Conservation (phyloP, 148 eudicot genomes). For the Chenopodium berlandieri region DNA sequence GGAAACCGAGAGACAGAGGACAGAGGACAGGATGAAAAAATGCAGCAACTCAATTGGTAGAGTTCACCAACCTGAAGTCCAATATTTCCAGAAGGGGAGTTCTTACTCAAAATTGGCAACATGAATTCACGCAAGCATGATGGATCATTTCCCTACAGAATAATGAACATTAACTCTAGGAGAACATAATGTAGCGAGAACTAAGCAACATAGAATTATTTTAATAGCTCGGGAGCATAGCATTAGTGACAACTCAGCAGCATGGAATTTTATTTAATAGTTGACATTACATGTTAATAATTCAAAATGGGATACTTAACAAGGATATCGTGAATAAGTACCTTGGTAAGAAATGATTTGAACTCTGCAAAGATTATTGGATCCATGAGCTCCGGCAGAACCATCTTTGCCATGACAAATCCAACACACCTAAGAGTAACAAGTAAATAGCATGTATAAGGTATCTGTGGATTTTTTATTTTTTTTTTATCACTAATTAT, state of each 20-base stretch:
- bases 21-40: not conserved
- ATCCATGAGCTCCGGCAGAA: conserved; percentile 92
- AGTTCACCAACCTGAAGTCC: conserved; percentile 75
- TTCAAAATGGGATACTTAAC: not conserved
- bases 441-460: conserved; percentile 1
- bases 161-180: not conserved
- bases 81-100: conserved; percentile 66
- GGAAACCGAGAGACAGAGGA: not conserved
- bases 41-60: not conserved
- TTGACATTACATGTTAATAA: not conserved
- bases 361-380: conserved; percentile 65
- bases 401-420: conserved; percentile 97
- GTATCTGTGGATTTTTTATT: not conserved
- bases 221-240: not conserved
- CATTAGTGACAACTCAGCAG: not conserved
- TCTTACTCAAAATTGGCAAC: conserved; percentile 52
- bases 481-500: not conserved
- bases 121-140: conserved; percentile 95
- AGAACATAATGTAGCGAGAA: not conserved
- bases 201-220: not conserved
- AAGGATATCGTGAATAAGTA: conserved; percentile 16
- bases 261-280: too few relatives aligned
- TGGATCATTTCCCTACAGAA: conserved; percentile 75
- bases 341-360: conserved; percentile 89
- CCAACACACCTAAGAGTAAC: conserved; percentile 71